Percentiles rank a stretch among this genome's conserved stretches.
Conservation (phyloP, 73 alveolate genomes). For the Effrenium voratum region DNA sequence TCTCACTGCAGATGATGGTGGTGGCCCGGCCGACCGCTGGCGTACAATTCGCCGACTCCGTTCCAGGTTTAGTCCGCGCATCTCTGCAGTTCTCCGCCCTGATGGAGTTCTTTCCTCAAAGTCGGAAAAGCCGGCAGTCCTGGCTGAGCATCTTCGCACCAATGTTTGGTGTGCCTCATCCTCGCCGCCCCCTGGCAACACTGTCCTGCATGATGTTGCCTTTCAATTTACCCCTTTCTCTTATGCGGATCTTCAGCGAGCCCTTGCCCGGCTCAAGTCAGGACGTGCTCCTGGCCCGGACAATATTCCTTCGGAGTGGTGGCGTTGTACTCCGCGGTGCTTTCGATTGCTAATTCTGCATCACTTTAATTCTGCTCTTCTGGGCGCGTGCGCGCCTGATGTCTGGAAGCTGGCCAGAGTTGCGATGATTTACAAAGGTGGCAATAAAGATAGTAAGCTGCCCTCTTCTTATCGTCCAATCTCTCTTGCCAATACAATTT, state of each 20-base stretch:
- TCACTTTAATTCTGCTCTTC: not conserved
- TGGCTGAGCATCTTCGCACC: not conserved
- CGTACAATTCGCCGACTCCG: not conserved
- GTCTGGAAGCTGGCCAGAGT: not conserved
- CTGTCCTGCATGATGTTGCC: too few relatives aligned
- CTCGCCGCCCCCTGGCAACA: not conserved
- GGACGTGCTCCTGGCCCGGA: constrained; percentile 23
- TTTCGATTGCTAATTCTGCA: not conserved
- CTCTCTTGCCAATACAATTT: not conserved
- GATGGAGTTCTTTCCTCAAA: not conserved
- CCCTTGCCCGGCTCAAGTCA: not conserved
- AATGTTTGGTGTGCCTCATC: not conserved
- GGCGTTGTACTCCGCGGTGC: not conserved
- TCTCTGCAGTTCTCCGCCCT: not conserved
- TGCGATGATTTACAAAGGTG: not conserved
- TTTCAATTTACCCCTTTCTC: not conserved
- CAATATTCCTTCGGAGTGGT: not conserved
- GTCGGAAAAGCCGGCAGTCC: not conserved
- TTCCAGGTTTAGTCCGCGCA: not conserved
- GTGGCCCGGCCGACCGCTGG: not conserved
- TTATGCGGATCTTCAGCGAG: not conserved
- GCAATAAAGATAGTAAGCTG: not conserved
- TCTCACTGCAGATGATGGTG: not conserved
- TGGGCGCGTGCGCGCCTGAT: not conserved
- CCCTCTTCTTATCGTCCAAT: not conserved